Base-by-base conservation (phyloP, 1,284 basidiomycete species). In the Flammula alnicola region DNA sequence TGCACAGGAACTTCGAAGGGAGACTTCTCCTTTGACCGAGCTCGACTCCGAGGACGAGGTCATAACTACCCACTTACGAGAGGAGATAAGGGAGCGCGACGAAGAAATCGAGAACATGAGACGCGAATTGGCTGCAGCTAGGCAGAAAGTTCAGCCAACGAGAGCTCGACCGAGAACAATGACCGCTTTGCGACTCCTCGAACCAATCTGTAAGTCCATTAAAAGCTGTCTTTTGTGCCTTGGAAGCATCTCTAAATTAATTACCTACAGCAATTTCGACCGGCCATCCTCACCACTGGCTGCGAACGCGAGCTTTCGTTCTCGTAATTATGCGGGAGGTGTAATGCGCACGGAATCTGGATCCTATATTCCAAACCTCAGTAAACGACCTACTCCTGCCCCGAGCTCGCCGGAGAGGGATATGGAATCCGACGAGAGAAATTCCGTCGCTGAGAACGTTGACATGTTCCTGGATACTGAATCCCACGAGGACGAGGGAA, bases 371-470 rank as follows among this genome's bases (percentile, higher is more conserved):
- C 69, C 74, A 30, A 59, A 69, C 27, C 43, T 76, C 16, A 79
- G 75, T 63, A 76, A 74, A 56, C 76, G 68, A 17, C 78, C 78
- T 5, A 80, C 78, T 2, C 78, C 78, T 40, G 75, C 75, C 14
- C 77, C 76, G 25, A 76, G 71, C 51, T 66, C 68, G 25, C 63
- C 61, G n/a, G 46, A 46, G 14, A 16, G 22, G 25, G 46, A 51
- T 19, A 16, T 25, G 17, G 31, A 38, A 17, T 14, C 14, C 17
- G 32, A 44, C 22, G 45, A 51, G 3, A 48, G 33, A 33, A 16
- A 8, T 4, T 7, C 29, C 30, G 30, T 14, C 14, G 69, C 58
- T 22, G 47, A 57, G 38, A 37, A 58, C 40, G 44, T 59, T 26
- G 56, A 54, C 36, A 19, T 52, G 23, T 14, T 26, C 23, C 38